Evolutionary conservation across 2,329 filamentous ascomycete genomes (phyloP).

Genomic region (Hymenoscyphus fraxineus): DNA sequence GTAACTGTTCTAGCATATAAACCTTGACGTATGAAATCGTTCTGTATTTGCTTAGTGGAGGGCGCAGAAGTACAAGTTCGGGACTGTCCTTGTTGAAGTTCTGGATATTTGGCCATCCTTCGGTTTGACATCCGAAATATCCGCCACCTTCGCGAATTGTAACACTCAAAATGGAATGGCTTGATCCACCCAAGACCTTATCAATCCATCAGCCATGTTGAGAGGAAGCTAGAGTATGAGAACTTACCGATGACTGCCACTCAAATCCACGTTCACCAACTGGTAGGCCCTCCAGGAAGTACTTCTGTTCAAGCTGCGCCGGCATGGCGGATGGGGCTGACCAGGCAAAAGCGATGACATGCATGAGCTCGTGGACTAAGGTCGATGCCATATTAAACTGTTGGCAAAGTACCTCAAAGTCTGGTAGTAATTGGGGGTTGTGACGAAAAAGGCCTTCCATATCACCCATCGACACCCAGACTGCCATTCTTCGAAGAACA

Average conservation of each 20-base stretch:
- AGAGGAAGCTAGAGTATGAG: background rate
- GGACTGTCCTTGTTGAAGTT: background rate
- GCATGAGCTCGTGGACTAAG: background rate
- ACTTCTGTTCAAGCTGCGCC: background rate
- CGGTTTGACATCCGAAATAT: too few relatives aligned
- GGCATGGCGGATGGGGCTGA: too few relatives aligned
- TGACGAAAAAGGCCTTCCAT: background rate
- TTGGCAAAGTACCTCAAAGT: background rate
- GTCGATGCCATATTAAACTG: background rate
- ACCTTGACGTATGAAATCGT: background rate
- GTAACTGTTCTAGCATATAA: background rate
- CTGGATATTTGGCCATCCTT: too few relatives aligned
- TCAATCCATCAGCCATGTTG: background rate
- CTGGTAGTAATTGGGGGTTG: background rate
- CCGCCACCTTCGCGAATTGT: too few relatives aligned
- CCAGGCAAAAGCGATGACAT: background rate
- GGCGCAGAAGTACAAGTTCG: background rate
- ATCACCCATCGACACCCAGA: background rate
- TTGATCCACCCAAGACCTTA: background rate
- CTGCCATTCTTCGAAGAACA: background rate
- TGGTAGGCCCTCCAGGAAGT: background rate
- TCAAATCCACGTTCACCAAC: background rate
- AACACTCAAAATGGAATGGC: too few relatives aligned
- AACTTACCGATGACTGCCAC: background rate
- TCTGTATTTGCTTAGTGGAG: background rate